phyloP scores from a whole-genome alignment of 305 asterid species.

The Nicotiana rustica region DNA sequence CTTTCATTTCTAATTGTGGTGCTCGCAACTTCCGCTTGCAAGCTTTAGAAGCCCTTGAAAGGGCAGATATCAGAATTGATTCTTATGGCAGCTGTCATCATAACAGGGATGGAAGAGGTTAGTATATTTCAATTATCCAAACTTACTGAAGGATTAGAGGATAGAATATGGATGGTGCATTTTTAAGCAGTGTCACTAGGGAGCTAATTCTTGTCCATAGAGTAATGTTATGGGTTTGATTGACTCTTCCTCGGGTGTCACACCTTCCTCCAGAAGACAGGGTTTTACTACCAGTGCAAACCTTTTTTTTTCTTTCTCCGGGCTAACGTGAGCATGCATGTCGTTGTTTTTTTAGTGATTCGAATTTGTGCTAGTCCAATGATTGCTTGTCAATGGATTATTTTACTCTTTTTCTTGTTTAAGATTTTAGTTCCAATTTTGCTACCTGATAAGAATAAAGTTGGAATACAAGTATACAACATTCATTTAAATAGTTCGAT shows the following conservation, averaged over 20 bases:
- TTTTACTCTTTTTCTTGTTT: neutral
- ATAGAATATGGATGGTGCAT: conserved; percentile 1
- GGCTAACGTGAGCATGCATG: neutral
- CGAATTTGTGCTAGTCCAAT: neutral
- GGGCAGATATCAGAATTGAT: conserved; percentile 71
- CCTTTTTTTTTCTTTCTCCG: neutral
- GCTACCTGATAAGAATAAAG: neutral
- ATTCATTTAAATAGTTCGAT: neutral
- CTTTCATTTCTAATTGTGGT: conserved; percentile 94
- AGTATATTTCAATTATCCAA: conserved; percentile 29
- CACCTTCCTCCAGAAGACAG: neutral
- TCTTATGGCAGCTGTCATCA: conserved; percentile 94
- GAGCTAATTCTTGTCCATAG: neutral
- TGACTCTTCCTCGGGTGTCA: neutral
- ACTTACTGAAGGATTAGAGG: conserved; percentile 9
- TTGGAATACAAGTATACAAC: neutral
- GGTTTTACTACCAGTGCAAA: neutral
- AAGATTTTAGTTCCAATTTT: neutral
- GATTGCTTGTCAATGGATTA: neutral
- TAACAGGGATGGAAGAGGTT: conserved; percentile 83
- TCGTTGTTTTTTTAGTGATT: neutral
- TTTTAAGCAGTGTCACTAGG: neutral
- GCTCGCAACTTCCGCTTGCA: conserved; percentile 91
- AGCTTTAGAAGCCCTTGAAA: conserved; percentile 88
- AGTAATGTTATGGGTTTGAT: conserved; percentile 2